Percentiles rank a stretch among this genome's conserved stretches.
Evolutionary conservation across 208 protist genomes (phyloP).

Genomic region (Leishmania guyanensis): DNA sequence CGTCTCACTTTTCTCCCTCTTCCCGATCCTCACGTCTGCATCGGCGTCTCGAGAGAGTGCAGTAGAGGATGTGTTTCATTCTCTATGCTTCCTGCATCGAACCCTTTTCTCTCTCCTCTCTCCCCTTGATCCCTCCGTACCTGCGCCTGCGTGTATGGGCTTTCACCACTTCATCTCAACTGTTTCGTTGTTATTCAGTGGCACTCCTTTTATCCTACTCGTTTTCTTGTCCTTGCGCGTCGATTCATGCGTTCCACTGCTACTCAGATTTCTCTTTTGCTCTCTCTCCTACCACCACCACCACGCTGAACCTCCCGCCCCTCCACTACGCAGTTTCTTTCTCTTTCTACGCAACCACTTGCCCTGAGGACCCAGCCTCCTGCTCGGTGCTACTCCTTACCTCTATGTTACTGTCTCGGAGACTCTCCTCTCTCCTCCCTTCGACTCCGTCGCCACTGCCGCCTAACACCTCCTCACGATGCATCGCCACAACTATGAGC

Average conservation of each 20-base stretch:
- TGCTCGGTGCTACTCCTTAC: constrained; percentile 6
- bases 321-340: not conserved
- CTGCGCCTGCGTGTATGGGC: not conserved
- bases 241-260: not conserved
- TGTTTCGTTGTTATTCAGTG: too few species aligned
- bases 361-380: not conserved
- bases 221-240: not conserved
- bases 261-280: not conserved
- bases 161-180: not conserved
- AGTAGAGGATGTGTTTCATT: not conserved
- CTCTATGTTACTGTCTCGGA: not conserved
- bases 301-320: not conserved
- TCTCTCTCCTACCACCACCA: not conserved
- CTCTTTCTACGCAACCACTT: not conserved
- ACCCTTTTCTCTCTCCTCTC: not conserved
- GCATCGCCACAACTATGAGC: constrained; percentile 31
- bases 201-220: too few species aligned
- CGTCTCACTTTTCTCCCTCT: not conserved
- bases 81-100: not conserved
- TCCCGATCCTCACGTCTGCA: not conserved
- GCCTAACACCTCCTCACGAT: not conserved
- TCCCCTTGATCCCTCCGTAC: not conserved
- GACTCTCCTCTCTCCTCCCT: constrained; percentile 1
- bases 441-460: not conserved
- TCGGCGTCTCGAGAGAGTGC: not conserved